A percentile compares a stretch with the other conserved stretches of the same genome.
Evolutionary conservation across 2,329 filamentous ascomycete species (phyloP).

Genomic region (Paecilomyces dactylethromorphus): DNA sequence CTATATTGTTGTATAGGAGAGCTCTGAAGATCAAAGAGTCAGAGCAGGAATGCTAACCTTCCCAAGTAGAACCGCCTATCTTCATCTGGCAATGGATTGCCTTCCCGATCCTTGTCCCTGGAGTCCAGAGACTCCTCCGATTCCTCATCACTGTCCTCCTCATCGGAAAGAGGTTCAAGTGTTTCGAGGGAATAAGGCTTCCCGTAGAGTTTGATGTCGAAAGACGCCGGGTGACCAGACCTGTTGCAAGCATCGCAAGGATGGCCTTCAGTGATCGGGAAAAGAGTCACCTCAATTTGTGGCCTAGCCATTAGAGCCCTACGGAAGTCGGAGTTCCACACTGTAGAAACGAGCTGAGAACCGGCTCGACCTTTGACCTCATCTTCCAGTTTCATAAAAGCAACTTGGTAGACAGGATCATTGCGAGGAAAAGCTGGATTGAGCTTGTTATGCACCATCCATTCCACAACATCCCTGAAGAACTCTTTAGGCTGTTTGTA

Average conservation of each 20-base stretch:
- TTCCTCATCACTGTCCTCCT: conserved; percentile 38
- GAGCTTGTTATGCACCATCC: conserved; percentile 74
- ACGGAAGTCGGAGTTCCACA: conserved; percentile 63
- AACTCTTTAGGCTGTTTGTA: conserved; percentile 64
- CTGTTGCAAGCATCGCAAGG: conserved; percentile 68
- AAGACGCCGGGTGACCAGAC: conserved; percentile 60
- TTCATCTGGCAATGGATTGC: conserved; percentile 38
- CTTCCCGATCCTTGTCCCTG: conserved; percentile 37
- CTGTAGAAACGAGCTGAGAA: conserved; percentile 65
- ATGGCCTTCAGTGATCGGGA: conserved; percentile 39
- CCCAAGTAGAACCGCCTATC: conserved; percentile 48
- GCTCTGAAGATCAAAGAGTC: neutral
- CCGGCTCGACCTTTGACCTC: conserved; percentile 61
- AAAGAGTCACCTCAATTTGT: conserved; percentile 45
- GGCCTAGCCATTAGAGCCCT: conserved; percentile 61
- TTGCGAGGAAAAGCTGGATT: conserved; percentile 62
- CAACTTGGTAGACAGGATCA: conserved; percentile 59
- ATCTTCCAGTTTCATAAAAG: conserved; percentile 66
- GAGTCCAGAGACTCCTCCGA: conserved; percentile 24
- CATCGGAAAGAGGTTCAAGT: conserved; percentile 55
- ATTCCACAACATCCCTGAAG: conserved; percentile 68
- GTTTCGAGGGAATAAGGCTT: conserved; percentile 60
- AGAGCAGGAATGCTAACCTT: conserved; percentile 25
- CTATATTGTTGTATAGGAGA: neutral
- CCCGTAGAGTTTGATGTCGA: conserved; percentile 56